Evolutionary conservation across 768 basidiomycete species (phyloP).

Genomic region (Mycena galericulata): DNA sequence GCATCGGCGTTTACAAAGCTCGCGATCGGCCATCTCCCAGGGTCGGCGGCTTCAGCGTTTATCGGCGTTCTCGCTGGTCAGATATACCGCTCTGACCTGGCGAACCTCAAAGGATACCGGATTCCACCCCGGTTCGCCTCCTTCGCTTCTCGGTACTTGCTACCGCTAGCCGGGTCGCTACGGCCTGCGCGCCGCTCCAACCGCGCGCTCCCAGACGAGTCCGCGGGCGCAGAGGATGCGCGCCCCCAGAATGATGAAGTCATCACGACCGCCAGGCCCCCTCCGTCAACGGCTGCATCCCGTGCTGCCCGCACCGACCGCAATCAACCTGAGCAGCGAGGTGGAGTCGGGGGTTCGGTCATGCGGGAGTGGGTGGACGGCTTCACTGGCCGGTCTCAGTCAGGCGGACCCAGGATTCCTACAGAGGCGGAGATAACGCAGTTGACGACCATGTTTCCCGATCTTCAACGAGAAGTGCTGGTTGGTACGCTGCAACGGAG

Average conservation of each 20-base stretch:
- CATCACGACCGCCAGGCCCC: conserved; percentile 68
- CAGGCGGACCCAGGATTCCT: conserved; percentile 77
- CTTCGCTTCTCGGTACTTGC: conserved; percentile 68
- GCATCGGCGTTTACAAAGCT: conserved; percentile 58
- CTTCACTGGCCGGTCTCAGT: conserved; percentile 71
- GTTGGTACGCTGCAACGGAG: conserved; percentile 85
- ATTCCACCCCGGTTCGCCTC: conserved; percentile 69
- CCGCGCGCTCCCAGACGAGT: conserved; percentile 77
- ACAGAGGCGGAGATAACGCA: conserved; percentile 82
- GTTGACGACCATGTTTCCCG: conserved; percentile 86
- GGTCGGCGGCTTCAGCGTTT: conserved; percentile 69
- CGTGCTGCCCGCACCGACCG: conserved; percentile 36
- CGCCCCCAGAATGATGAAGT: conserved; percentile 64
- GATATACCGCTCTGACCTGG: conserved; percentile 86
- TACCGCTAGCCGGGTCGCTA: conserved; percentile 76
- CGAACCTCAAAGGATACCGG: conserved; percentile 84
- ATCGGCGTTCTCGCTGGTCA: conserved; percentile 80
- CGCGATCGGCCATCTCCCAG: conserved; percentile 73
- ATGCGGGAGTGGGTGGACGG: conserved; percentile 86
- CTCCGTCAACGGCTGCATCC: conserved; percentile 34
- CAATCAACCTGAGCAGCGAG: conserved; percentile 35
- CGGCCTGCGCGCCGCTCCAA: conserved; percentile 74
- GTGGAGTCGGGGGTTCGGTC: conserved; percentile 58
- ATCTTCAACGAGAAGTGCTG: conserved; percentile 76
- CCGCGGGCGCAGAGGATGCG: conserved; percentile 37